A percentile compares a stretch with the other conserved stretches of the same genome.
Evolutionary conservation across 139 green algal species (phyloP).

Genomic region (Volvox africanus): DNA sequence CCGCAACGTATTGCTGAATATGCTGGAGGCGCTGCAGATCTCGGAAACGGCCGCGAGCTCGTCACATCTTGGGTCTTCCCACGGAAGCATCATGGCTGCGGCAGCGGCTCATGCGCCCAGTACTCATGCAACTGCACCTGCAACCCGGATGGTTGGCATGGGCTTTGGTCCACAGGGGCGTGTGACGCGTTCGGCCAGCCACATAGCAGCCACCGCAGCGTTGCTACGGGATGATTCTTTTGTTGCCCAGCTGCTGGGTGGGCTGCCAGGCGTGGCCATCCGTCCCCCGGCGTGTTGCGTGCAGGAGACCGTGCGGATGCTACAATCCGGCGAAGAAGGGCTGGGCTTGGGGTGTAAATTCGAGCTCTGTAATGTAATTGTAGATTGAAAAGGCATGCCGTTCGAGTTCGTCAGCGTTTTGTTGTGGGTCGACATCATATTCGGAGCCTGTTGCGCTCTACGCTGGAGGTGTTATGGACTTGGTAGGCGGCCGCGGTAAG

Average conservation of each 20-base stretch:
- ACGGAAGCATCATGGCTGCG: not conserved
- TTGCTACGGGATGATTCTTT: not conserved
- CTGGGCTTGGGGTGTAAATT: too few relatives aligned
- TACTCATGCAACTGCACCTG: not conserved
- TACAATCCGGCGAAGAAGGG: not conserved
- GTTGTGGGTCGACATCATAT: too few relatives aligned
- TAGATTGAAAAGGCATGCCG: too few relatives aligned
- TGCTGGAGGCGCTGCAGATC: slow-evolving; percentile 8
- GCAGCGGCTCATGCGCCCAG: not conserved
- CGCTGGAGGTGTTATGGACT: too few relatives aligned
- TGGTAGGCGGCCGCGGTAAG: too few relatives aligned
- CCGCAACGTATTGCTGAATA: not conserved
- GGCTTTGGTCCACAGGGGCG: not conserved
- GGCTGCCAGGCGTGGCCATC: not conserved
- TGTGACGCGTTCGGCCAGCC: not conserved
- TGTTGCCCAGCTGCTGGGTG: not conserved
- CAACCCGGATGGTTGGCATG: not conserved
- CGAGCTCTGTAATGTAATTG: too few relatives aligned
- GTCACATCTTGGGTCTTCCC: not conserved
- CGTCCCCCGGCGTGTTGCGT: not conserved
- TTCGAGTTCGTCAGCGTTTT: too few relatives aligned
- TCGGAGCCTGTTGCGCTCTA: too few relatives aligned
- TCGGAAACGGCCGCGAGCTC: not conserved
- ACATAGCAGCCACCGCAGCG: not conserved
- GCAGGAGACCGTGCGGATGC: not conserved